phyloP scores from a whole-genome alignment of 352 stramenopile species.

The Pythium pyrilobum region DNA sequence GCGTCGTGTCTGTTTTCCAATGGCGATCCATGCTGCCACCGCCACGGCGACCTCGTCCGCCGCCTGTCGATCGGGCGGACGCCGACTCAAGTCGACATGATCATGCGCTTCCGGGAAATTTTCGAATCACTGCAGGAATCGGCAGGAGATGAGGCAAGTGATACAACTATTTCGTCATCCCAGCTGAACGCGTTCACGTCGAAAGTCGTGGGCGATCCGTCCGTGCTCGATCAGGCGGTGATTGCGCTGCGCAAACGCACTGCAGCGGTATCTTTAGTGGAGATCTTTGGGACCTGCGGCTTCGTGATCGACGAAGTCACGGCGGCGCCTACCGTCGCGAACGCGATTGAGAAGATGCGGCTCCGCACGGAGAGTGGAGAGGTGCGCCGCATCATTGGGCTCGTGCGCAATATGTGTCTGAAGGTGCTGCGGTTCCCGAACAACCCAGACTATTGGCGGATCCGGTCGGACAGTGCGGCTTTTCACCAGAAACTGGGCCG shows the following conservation, averaged over 20 bases:
- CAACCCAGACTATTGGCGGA: slow-evolving; percentile 65
- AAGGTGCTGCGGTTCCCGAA: slow-evolving; percentile 70
- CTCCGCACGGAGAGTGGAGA: slow-evolving; percentile 43
- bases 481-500: slow-evolving; percentile 63
- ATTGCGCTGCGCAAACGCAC: slow-evolving; percentile 37
- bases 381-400: slow-evolving; percentile 43
- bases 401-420: slow-evolving; percentile 50
- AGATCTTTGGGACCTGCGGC: slow-evolving; percentile 52
- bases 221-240: slow-evolving; percentile 34
- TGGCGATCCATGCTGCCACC: slow-evolving; percentile 37
- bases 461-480: slow-evolving; percentile 43
- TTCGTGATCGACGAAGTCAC: slow-evolving; percentile 69
- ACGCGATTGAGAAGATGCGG: slow-evolving; percentile 49
- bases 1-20: slow-evolving; percentile 67
- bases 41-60: slow-evolving; percentile 52
- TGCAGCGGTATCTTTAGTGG: slow-evolving; percentile 45
- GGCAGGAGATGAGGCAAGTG: neutral
- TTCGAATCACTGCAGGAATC: slow-evolving; percentile 34
- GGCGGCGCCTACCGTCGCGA: slow-evolving; percentile 40
- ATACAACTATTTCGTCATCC: slow-evolving; percentile 27
- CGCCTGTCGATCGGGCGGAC: slow-evolving; percentile 56
- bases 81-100: slow-evolving; percentile 43
- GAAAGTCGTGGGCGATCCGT: slow-evolving; percentile 35
- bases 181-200: slow-evolving; percentile 42
- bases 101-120: slow-evolving; percentile 54